Base-by-base conservation (phyloP, 768 basidiomycete genomes). In the Collybiopsis luxurians region DNA sequence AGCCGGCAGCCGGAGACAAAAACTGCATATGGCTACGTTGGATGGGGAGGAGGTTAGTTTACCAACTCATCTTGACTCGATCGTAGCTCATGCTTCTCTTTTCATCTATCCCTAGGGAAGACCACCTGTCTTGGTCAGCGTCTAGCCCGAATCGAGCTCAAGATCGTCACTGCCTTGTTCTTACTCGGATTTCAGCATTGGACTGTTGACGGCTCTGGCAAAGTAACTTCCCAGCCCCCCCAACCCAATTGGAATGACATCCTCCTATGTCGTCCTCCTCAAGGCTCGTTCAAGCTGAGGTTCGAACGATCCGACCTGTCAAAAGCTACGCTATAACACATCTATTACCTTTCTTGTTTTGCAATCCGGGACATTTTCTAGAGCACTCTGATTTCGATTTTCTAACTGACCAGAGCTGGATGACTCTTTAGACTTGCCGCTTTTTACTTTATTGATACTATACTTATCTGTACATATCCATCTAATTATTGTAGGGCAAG, bases 191-290 rank as follows among this genome's bases (percentile, higher is more conserved):
- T 84, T 66, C 80, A 81, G 59, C 81, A 85, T 66, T 71, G 69
- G 42, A 70, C 85, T 56, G 80, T 89, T 13, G 83, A 89, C 64
- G 69, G 69, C 34, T 66, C 61, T 26, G 89, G 86, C 34, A 71
- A 73, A 60, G 70, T 70, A 6, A 72, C 75, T 5, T 67, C 69
- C 53, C 68, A 72, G 23, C 70, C 76, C 10, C 87, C 87, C 31
- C 75, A 68, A 36, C 89, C 89, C 10, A 86, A 91, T 64, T 90
- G 89, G 89, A 90, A 91, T 69, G 88, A 90, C 66, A 81, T 81
- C 57, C 75, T 89, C 42, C 72, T 83, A 56, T 89, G 88, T 68
- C 80, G 84, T 43, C 88, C 88, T 4, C 74, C 79, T 52, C 67
- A 74, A 52, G 81, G 78, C 38, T 73, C 79, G 27, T 86, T 82